Evolutionary conservation across 345 rosid genomes (phyloP), one percentile per base, ranked within the genome.

Genomic region (Hibiscus tridactylites): DNA sequence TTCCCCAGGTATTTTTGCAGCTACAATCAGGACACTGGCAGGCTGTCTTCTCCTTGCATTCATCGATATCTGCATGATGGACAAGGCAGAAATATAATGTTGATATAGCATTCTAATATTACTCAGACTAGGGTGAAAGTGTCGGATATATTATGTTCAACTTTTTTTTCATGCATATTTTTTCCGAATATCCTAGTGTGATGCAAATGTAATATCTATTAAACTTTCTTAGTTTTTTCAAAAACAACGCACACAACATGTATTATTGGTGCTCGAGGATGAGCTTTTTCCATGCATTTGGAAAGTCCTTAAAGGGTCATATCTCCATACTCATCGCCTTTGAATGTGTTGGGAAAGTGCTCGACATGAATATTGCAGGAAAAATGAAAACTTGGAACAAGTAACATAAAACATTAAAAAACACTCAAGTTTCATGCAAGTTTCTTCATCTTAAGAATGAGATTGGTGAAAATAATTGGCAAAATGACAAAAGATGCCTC

Each of bases 21-120:
- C 83, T 89, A 82, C 99, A 96, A 71, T 88, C 98, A 0, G 96
- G 82, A 79, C 99, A 96, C 70, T 92, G 99, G 77, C 99, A 96
- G 2, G 96, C 97, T 86, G 84, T 89, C 90, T 75, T 91, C 69
- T 92, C 99, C 83, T 86, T 86, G 86, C 98, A 96, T 63, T 96
- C 99, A 72, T 96, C 84, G 66, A 96, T 76, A 78, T 96, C 99
- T 96, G 78, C 64, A 75, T 12, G 69, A 29, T 53, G 63, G 3
- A 76, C 13, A 6, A 31, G 33, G 56, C 16, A 63, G 3, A 53
- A 35, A 49, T 53, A 76, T 67, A 68, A 21, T 61, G 10, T 16
- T 16, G 17, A 6, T n/a, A 49, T 8, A 26, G 16, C n/a, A 11
- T 7, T 15, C n/a, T 0, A 3, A 56, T 56, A 56, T 3, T 19